Conservation (phyloP, 257 asterid genomes). For the Gentiana macrophylla region DNA sequence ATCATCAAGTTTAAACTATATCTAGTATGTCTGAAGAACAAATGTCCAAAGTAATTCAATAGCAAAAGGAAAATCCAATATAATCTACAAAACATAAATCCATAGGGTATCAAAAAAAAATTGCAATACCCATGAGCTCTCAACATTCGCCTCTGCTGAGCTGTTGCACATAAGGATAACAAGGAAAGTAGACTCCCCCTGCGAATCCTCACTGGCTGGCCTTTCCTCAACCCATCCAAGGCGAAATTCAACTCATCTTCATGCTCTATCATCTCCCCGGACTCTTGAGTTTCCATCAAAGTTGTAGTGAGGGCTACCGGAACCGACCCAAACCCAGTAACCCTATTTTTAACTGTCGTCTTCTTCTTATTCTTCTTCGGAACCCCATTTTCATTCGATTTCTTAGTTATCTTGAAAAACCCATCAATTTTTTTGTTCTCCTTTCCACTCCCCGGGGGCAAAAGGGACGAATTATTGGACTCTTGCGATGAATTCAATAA, state of each 20-base stretch:
- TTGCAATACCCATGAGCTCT: constrained; percentile 60
- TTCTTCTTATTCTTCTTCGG: constrained; percentile 47
- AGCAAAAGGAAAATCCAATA: neutral
- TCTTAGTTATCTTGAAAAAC: constrained; percentile 32
- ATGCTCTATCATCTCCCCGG: constrained; percentile 85
- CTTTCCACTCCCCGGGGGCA: constrained; percentile 18
- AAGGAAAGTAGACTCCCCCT: constrained; percentile 59
- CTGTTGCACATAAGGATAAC: constrained; percentile 48
- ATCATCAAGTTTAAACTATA: neutral
- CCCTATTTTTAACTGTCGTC: constrained; percentile 20
- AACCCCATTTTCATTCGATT: constrained; percentile 31
- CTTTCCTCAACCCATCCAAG: constrained; percentile 81
- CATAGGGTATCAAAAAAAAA: neutral
- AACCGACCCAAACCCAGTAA: constrained; percentile 16
- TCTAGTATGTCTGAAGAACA: too few relatives aligned
- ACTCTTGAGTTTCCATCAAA: constrained; percentile 85
- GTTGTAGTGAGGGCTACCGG: constrained; percentile 41
- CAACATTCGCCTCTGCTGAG: constrained; percentile 50
- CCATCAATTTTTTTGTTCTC: constrained; percentile 17
- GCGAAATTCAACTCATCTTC: constrained; percentile 87
- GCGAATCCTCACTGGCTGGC: constrained; percentile 55
- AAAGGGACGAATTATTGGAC: constrained; percentile 28
- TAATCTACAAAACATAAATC: neutral
- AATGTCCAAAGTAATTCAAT: neutral
- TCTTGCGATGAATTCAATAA: constrained; percentile 36